Evolutionary conservation across 345 rosid genomes (phyloP).

Genomic region (Anacardium occidentale): DNA sequence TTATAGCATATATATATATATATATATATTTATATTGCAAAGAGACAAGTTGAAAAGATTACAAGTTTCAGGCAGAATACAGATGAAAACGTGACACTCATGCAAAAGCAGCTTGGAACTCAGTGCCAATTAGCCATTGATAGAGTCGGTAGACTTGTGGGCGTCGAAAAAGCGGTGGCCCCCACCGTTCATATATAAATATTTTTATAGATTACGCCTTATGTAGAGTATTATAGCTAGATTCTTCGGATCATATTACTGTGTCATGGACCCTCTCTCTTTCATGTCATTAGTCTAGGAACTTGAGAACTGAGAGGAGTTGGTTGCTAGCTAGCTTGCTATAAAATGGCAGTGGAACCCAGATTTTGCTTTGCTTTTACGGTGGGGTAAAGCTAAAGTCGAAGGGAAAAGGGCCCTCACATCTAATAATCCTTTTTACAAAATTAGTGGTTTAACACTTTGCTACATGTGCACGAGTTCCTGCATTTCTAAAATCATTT

Average conservation of each 20-base stretch:
- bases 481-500: neutral
- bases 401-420: constrained; percentile 21
- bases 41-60: too few relatives aligned
- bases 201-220: too few relatives aligned
- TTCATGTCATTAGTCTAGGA: neutral
- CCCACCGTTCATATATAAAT: too few relatives aligned
- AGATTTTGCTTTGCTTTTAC: constrained; percentile 24
- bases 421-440: constrained; percentile 3
- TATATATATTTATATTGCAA: too few relatives aligned
- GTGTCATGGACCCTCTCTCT: neutral
- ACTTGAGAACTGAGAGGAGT: neutral
- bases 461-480: constrained; percentile 20
- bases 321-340: neutral
- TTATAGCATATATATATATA: too few relatives aligned
- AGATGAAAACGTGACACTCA: neutral
- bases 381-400: constrained; percentile 21
- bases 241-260: neutral
- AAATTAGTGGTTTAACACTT: neutral
- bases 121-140: neutral
- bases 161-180: neutral
- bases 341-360: constrained; percentile 18
- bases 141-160: neutral
- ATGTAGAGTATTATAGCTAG: too few relatives aligned
- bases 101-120: neutral
- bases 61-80: too few relatives aligned